Percentiles rank a stretch among this genome's conserved stretches.
Evolutionary conservation across 2,329 filamentous ascomycete genomes (phyloP).

Genomic region (Hypomyces perniciosus): DNA sequence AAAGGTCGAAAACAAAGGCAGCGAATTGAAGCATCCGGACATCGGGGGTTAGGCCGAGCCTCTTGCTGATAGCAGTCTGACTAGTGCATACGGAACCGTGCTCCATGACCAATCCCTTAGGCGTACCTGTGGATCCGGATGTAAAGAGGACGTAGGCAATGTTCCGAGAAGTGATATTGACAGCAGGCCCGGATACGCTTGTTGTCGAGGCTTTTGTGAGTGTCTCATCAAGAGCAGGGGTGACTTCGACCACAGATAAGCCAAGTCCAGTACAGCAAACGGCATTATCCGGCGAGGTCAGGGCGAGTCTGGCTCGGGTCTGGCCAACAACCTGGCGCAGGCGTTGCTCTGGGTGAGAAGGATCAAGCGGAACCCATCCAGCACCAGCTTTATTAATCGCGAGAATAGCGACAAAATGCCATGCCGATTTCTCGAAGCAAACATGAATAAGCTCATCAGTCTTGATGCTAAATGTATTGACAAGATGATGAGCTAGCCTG

Average conservation of each 20-base stretch:
- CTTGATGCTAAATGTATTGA: background rate
- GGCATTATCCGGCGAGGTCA: constrained; percentile 11
- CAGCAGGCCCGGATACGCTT: background rate
- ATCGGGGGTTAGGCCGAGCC: constrained; percentile 1
- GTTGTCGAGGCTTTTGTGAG: background rate
- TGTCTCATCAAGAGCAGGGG: background rate
- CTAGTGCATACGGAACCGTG: constrained; percentile 3
- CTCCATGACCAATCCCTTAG: constrained; percentile 8
- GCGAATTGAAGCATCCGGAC: constrained; percentile 8
- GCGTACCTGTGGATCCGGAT: constrained; percentile 6
- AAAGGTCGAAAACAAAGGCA: constrained; percentile 11
- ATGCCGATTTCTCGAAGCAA: constrained; percentile 24
- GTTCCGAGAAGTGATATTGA: constrained; percentile 2
- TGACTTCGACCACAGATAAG: constrained; percentile 7
- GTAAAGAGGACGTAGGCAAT: constrained; percentile 8
- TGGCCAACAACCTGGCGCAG: constrained; percentile 7
- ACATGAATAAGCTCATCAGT: constrained; percentile 16
- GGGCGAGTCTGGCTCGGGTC: constrained; percentile 6
- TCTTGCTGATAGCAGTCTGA: background rate
- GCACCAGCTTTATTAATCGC: constrained; percentile 17
- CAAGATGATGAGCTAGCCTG: constrained; percentile 1
- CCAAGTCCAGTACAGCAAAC: constrained; percentile 17
- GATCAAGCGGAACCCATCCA: constrained; percentile 16
- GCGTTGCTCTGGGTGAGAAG: constrained; percentile 12
- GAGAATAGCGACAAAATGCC: constrained; percentile 15